phyloP scores from a whole-genome alignment of 805 yeast genomes.

The Candida maesae region DNA sequence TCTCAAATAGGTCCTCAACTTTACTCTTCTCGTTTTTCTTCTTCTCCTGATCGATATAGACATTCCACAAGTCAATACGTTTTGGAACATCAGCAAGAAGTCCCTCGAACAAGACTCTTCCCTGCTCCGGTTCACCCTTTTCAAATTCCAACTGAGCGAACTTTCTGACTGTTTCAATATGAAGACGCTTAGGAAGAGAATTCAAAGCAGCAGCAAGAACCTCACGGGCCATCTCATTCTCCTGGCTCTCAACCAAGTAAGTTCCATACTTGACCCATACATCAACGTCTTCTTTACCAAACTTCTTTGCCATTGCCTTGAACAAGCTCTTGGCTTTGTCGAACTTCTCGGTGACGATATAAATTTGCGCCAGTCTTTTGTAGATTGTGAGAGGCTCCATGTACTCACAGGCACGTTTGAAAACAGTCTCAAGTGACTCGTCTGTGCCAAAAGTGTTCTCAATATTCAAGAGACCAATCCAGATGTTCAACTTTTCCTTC shows the following conservation, averaged over 20 bases:
- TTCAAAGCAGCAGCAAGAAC: slow-evolving; percentile 73
- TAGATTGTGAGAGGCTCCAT: slow-evolving; percentile 88
- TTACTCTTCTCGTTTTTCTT: slow-evolving; percentile 62
- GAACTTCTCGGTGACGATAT: slow-evolving; percentile 64
- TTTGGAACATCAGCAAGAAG: slow-evolving; percentile 85
- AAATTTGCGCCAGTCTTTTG: slow-evolving; percentile 73
- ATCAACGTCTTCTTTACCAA: slow-evolving; percentile 60
- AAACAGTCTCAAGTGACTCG: slow-evolving; percentile 74
- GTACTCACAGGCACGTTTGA: slow-evolving; percentile 81
- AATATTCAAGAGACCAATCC: slow-evolving; percentile 93
- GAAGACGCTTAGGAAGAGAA: slow-evolving; percentile 64
- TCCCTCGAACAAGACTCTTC: slow-evolving; percentile 92
- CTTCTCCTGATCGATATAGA: slow-evolving; percentile 90
- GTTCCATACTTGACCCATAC: slow-evolving; percentile 85
- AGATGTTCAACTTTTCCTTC: slow-evolving; percentile 85
- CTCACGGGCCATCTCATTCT: slow-evolving; percentile 59
- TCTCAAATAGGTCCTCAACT: slow-evolving; percentile 77
- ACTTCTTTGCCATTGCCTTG: slow-evolving; percentile 69
- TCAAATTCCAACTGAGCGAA: slow-evolving; percentile 85
- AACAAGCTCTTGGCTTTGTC: slow-evolving; percentile 68
- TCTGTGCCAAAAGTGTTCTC: slow-evolving; percentile 91
- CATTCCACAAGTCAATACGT: slow-evolving; percentile 92
- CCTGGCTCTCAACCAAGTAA: slow-evolving; percentile 58
- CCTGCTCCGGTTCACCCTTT: slow-evolving; percentile 91
- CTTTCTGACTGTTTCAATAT: slow-evolving; percentile 77